Evolutionary conservation across 2,329 filamentous ascomycete species (phyloP), one percentile per base, ranked within the genome.

Genomic region (Plectosphaerella plurivora): DNA sequence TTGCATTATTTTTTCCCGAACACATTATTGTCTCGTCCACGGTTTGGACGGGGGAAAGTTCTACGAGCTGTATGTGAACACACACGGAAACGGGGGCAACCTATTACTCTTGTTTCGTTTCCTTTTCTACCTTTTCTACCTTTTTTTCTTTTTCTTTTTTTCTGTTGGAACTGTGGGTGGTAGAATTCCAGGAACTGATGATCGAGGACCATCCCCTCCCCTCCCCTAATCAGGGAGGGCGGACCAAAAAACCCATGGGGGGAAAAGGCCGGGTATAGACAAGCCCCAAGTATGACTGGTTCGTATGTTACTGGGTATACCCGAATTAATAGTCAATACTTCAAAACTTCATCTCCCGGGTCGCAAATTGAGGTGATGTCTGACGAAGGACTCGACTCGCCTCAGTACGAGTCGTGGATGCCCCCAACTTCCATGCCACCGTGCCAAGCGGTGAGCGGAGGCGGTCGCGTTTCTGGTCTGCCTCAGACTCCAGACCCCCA

Each of bases 241-340:
- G 41, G 11, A 44, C 16, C 7, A 44, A 20, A 20, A 33, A 10
- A 9, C 8, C 8, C 28, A 33, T 10, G 28, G n/a, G 41, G 22
- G 22, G 22, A 22, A 22, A 18, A 44, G 41, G n/a, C n/a, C 41
- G 41, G 41, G 41, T 44, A 44, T 44, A 44, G 41, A 44, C 41
- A 44, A 44, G 41, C 16, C 41, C 37, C 41, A 64, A 63, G 69
- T 72, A 75, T 75, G 73, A 74, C 75, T 78, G 76, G 76, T 65
- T 77, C 72, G 74, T 77, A 77, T 76, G 67, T 68, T 71, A 68
- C 65, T 70, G 67, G 65, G 68, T 50, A 50, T 72, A 68, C 62
- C 60, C 63, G 58, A 59, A 37, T 65, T 70, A 69, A 71, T 70
- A 65, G 60, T 61, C 63, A 39, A 44, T 18, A 44, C 41, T 44